phyloP scores from a whole-genome alignment of 805 yeast species.

The Torulaspora gathmanii region DNA sequence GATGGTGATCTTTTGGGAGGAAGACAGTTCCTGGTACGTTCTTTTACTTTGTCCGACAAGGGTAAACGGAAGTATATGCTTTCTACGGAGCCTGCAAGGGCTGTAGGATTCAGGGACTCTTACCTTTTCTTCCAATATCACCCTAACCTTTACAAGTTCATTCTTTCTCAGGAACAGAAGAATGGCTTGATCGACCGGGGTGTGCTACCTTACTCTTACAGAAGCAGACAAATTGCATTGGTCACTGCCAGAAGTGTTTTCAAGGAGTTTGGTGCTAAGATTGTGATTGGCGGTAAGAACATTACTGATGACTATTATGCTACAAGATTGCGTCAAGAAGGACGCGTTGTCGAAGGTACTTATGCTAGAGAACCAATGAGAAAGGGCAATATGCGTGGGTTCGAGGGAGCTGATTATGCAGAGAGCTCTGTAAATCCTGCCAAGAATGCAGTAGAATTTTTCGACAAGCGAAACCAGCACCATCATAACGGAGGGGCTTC shows the following conservation, averaged over 20 bases:
- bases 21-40: slow-evolving; percentile 66
- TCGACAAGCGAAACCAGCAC: slow-evolving; percentile 31
- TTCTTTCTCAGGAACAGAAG: slow-evolving; percentile 72
- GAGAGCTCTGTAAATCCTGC: slow-evolving; percentile 29
- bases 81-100: slow-evolving; percentile 92
- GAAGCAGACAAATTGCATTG: slow-evolving; percentile 81
- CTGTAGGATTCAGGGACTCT: slow-evolving; percentile 90
- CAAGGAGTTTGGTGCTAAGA: slow-evolving; percentile 86
- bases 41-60: slow-evolving; percentile 50
- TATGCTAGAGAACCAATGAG: slow-evolving; percentile 31
- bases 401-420: slow-evolving; percentile 16
- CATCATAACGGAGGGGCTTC: slow-evolving; percentile 35
- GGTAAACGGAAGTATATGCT: slow-evolving; percentile 81
- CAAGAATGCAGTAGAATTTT: slow-evolving; percentile 38
- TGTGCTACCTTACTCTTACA: slow-evolving; percentile 81
- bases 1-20: slow-evolving; percentile 67
- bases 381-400: slow-evolving; percentile 11
- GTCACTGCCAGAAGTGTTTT: slow-evolving; percentile 87
- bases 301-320: slow-evolving; percentile 88
- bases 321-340: slow-evolving; percentile 42
- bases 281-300: slow-evolving; percentile 72
- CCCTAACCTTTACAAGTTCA: slow-evolving; percentile 64
- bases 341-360: slow-evolving; percentile 65
- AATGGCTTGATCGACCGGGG: slow-evolving; percentile 75
- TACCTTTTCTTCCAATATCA: slow-evolving; percentile 86